Evolutionary conservation across 2,329 filamentous ascomycete species (phyloP).

Genomic region (Trichoderma sp.): DNA sequence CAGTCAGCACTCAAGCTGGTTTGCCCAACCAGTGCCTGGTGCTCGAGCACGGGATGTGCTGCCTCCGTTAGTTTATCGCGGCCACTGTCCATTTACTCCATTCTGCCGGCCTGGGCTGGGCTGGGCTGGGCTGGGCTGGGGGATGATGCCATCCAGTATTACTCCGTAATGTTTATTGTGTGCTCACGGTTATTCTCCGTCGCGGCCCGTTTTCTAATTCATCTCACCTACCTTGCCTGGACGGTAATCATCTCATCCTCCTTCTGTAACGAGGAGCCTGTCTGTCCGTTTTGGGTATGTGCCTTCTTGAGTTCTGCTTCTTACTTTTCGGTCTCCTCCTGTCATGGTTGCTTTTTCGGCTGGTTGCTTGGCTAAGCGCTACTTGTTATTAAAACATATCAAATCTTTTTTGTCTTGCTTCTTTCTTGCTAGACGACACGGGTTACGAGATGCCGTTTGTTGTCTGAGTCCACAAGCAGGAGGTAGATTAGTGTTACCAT

Average conservation of each 20-base stretch:
- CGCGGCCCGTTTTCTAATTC: conserved; percentile 3
- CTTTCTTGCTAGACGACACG: neutral
- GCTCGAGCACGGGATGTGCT: conserved; percentile 1
- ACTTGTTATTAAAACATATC: neutral
- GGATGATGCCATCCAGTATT: conserved; percentile 9
- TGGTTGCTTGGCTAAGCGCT: neutral
- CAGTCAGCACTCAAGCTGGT: neutral
- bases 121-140: neutral
- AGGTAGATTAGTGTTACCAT: neutral
- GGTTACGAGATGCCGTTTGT: neutral
- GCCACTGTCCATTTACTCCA: neutral
- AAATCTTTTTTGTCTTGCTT: neutral
- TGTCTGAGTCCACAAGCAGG: neutral
- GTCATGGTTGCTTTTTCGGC: neutral
- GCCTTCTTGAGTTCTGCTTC: neutral
- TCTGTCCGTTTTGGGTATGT: conserved; percentile 6
- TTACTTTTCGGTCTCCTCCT: neutral
- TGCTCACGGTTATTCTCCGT: conserved; percentile 11
- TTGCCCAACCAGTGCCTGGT: conserved; percentile 2
- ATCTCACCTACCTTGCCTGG: neutral
- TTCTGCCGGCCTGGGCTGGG: neutral
- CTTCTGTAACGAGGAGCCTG: neutral
- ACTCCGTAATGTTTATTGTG: conserved; percentile 6
- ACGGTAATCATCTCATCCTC: neutral
- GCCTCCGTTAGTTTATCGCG: neutral